Evolutionary conservation across 805 yeast species (phyloP).

Genomic region (Saccharomyces kudriavzevii): DNA sequence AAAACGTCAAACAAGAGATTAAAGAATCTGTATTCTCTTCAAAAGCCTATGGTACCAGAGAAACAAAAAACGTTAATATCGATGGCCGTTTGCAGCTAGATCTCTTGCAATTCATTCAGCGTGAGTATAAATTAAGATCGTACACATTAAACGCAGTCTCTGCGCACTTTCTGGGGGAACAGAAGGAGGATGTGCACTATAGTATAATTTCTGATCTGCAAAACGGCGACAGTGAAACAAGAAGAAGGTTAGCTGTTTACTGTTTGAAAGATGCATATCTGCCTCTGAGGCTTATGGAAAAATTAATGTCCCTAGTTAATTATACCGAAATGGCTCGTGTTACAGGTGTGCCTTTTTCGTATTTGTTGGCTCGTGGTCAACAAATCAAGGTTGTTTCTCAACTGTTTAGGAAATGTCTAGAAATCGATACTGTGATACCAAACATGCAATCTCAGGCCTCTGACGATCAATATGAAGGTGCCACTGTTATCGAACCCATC

Average conservation of each 20-base stretch:
- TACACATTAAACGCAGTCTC: constrained; percentile 93
- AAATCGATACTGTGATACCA: constrained; percentile 82
- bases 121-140: constrained; percentile 90
- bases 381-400: constrained; percentile 97
- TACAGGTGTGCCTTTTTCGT: constrained; percentile 96
- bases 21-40: constrained; percentile 82
- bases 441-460: constrained; percentile 72
- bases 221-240: constrained; percentile 83
- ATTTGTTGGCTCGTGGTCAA: constrained; percentile 83
- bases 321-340: constrained; percentile 99
- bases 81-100: constrained; percentile 96
- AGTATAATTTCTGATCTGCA: constrained; percentile 92
- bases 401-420: constrained; percentile 82
- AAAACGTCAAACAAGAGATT: constrained; percentile 60
- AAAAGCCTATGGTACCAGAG: constrained; percentile 93
- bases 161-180: constrained; percentile 88
- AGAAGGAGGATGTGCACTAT: constrained; percentile 96
- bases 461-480: constrained; percentile 96
- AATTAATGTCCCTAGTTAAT: constrained; percentile 91
- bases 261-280: constrained; percentile 94
- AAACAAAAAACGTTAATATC: constrained; percentile 80
- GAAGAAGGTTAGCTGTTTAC: constrained; percentile 92
- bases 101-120: constrained; percentile 81
- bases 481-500: constrained; percentile 94
- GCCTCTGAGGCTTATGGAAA: constrained; percentile 81